Conservation (phyloP, 78 protist species). For the Dictyostelium purpureum region DNA sequence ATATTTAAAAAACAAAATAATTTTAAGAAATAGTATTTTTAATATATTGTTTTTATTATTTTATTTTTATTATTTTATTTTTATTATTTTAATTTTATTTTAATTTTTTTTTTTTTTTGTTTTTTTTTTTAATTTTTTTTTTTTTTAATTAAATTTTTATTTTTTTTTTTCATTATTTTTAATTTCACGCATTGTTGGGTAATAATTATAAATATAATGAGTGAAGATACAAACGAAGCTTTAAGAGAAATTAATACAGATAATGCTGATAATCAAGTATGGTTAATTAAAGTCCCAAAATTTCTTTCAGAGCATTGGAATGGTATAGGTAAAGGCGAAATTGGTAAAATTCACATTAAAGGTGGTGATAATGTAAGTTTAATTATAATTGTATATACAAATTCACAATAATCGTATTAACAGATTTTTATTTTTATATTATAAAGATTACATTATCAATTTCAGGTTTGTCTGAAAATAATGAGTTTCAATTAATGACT, state of each 20-base stretch:
- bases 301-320: constrained; percentile 53
- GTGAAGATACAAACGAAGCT: constrained; percentile 54
- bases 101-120: too few species aligned
- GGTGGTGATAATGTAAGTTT: constrained; percentile 44
- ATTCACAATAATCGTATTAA: background rate
- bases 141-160: background rate
- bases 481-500: constrained; percentile 60
- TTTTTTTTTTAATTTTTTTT: background rate
- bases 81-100: too few species aligned
- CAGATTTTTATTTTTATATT: background rate
- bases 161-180: background rate
- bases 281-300: constrained; percentile 70
- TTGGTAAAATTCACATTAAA: constrained; percentile 44
- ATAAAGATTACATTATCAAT: constrained; percentile 35
- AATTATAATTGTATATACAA: background rate
- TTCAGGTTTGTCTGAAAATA: background rate
- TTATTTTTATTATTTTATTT: too few species aligned
- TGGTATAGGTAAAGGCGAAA: background rate
- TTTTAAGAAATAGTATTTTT: too few species aligned
- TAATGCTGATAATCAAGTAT: constrained; percentile 52
- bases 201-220: constrained; percentile 2
- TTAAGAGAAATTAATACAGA: constrained; percentile 58
- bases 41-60: too few species aligned
- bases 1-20: too few species aligned
- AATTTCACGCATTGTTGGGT: background rate